Evolutionary conservation across 2,329 filamentous ascomycete species (phyloP).

Genomic region (Thelonectria olida): DNA sequence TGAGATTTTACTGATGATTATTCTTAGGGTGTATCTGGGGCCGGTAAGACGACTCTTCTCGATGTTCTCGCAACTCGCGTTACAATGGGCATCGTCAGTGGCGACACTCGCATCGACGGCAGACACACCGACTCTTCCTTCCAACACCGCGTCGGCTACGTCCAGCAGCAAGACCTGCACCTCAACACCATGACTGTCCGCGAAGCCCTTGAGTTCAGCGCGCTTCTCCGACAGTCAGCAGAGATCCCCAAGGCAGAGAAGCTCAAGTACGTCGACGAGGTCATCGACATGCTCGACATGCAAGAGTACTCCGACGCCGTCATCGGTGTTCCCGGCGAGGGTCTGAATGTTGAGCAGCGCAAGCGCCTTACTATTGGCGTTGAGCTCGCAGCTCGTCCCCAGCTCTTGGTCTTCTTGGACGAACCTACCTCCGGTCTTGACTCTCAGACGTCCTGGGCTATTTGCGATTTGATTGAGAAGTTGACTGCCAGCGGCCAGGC

Average conservation of each 20-base stretch:
- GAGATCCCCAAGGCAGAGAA: slow-evolving; percentile 53
- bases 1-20: neutral
- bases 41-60: slow-evolving; percentile 79
- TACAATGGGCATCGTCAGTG: slow-evolving; percentile 77
- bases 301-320: slow-evolving; percentile 75
- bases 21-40: slow-evolving; percentile 69
- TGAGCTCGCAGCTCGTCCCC: slow-evolving; percentile 77
- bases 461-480: slow-evolving; percentile 76
- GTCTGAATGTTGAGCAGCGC: slow-evolving; percentile 53
- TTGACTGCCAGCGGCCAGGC: slow-evolving; percentile 58
- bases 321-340: slow-evolving; percentile 61
- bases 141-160: slow-evolving; percentile 76
- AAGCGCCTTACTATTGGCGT: slow-evolving; percentile 78
- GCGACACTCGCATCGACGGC: slow-evolving; percentile 76
- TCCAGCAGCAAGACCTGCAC: slow-evolving; percentile 78
- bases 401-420: slow-evolving; percentile 78
- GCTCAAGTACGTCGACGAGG: slow-evolving; percentile 42
- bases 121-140: slow-evolving; percentile 67
- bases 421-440: slow-evolving; percentile 82
- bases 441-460: slow-evolving; percentile 79
- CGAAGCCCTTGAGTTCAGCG: slow-evolving; percentile 63
- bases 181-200: slow-evolving; percentile 73
- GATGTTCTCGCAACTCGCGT: slow-evolving; percentile 78
- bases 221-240: slow-evolving; percentile 72
- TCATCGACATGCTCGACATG: slow-evolving; percentile 48